phyloP scores from a whole-genome alignment of 1,284 basidiomycete genomes.

The Cryptococcus sp. region DNA sequence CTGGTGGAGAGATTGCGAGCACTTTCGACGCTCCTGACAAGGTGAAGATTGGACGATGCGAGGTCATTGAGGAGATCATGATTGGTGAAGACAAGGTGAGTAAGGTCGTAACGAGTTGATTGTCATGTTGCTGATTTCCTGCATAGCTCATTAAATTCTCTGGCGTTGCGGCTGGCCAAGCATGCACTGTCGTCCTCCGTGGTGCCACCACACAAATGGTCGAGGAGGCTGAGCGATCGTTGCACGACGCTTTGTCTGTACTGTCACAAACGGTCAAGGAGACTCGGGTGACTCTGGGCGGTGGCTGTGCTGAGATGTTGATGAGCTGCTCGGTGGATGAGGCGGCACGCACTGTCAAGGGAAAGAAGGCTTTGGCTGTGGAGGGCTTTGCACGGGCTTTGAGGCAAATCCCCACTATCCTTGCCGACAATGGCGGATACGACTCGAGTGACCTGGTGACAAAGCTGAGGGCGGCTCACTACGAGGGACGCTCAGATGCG shows the following conservation, averaged over 20 bases:
- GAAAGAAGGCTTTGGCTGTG: conserved; percentile 94
- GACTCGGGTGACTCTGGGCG: conserved; percentile 89
- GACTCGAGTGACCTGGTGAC: conserved; percentile 96
- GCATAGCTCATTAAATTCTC: conserved; percentile 95
- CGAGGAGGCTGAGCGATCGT: conserved; percentile 95
- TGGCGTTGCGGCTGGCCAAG: conserved; percentile 94
- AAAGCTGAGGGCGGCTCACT: conserved; percentile 88
- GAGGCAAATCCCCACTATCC: conserved; percentile 90
- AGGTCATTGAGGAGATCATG: conserved; percentile 97
- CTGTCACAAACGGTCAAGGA: conserved; percentile 98
- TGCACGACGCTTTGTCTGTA: conserved; percentile 96
- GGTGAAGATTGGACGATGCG: conserved; percentile 91
- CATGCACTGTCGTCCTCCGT: conserved; percentile 97
- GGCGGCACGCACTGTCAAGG: conserved; percentile 77
- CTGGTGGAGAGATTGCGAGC: conserved; percentile 95
- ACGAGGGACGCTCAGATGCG: conserved; percentile 79
- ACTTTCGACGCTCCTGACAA: conserved; percentile 94
- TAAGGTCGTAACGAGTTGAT: neutral
- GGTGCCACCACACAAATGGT: conserved; percentile 99
- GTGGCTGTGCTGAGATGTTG: conserved; percentile 96
- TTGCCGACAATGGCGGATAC: conserved; percentile 97
- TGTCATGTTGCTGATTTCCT: neutral
- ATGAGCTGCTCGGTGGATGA: conserved; percentile 96
- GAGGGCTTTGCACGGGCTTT: conserved; percentile 89
- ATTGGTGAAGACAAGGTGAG: conserved; percentile 97